Percentiles rank a stretch among this genome's conserved stretches.
phyloP scores from a whole-genome alignment of 2,329 filamentous ascomycete species.

The Domatiomyces globalis region DNA sequence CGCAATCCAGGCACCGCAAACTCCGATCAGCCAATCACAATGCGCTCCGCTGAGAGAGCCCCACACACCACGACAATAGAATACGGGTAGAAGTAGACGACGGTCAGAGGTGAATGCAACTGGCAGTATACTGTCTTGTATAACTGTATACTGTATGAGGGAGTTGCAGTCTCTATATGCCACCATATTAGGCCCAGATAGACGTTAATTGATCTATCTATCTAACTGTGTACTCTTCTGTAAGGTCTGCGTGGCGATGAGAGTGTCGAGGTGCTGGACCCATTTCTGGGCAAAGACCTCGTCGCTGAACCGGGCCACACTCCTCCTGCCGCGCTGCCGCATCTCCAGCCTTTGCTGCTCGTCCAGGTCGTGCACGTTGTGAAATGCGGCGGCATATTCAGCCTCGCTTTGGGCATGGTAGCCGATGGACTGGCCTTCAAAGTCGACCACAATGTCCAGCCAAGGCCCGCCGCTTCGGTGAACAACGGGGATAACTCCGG shows the following conservation, averaged over 20 bases:
- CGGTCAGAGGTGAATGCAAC: too few relatives aligned
- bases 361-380: slow-evolving; percentile 52
- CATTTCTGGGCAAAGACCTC: slow-evolving; percentile 70
- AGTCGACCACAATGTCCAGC: slow-evolving; percentile 72
- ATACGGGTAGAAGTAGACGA: too few relatives aligned
- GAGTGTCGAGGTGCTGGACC: slow-evolving; percentile 56
- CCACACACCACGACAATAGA: too few relatives aligned
- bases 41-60: too few relatives aligned
- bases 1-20: neutral
- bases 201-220: too few relatives aligned
- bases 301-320: slow-evolving; percentile 74
- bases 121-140: too few relatives aligned
- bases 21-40: neutral
- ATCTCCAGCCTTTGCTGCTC: slow-evolving; percentile 54
- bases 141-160: too few relatives aligned
- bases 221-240: neutral
- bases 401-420: slow-evolving; percentile 68
- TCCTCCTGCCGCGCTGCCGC: slow-evolving; percentile 59
- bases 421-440: slow-evolving; percentile 66
- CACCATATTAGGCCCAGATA: too few relatives aligned
- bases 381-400: slow-evolving; percentile 71
- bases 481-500: slow-evolving; percentile 81
- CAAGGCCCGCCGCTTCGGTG: slow-evolving; percentile 89
- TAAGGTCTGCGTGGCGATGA: slow-evolving; percentile 39
- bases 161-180: too few relatives aligned